Base-by-base conservation (phyloP, 1,284 basidiomycete species). In the Amylostereum areolatum region DNA sequence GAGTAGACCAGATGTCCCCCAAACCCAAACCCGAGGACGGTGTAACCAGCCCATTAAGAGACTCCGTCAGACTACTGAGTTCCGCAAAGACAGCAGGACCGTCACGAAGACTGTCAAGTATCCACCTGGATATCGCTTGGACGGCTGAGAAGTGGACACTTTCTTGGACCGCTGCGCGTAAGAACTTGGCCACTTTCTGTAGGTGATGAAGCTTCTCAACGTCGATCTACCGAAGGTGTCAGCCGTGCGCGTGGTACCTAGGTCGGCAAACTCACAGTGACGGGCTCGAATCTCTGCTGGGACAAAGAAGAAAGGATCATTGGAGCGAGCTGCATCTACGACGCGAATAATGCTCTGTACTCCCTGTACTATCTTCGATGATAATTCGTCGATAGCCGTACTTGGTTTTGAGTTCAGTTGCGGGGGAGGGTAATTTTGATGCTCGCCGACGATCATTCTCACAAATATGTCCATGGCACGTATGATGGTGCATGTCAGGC, bases 11-110 rank as follows among this genome's bases (percentile, higher is more conserved):
- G 32, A 83, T 72, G 11, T 78, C 69, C 31, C 71, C 66, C 54
- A 85, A 58, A 28, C 82, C 82, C 28, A 74, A 66, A 8, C 83
- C 83, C 24, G 73, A 72, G 12, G 73, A 71, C 4, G 75, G 68
- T n/a, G 74, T 74, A n/a, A 80, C 64, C 3, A 63, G 52, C 3
- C 68, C 59, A 46, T 68, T 64, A 4, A 85, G 63, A 30, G 56
- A 51, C 44, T 62, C 51, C 10, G 65, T 67, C 29, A 62, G 57
- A 27, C 47, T 49, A 10, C 54, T 54, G 32, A 81, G 55, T 31
- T 51, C 45, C 1, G 52, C 46, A 46, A 78, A 72, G 8, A 44
- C 34, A 9, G 64, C 46, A 0, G 71, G 64, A 46, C 65, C 58
- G 30, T 61, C 57, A 24, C 67, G 57, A 9, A 81, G 56, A 27